Base-by-base conservation (phyloP, 2,329 filamentous ascomycete genomes). In the Podosphaera xanthii region DNA sequence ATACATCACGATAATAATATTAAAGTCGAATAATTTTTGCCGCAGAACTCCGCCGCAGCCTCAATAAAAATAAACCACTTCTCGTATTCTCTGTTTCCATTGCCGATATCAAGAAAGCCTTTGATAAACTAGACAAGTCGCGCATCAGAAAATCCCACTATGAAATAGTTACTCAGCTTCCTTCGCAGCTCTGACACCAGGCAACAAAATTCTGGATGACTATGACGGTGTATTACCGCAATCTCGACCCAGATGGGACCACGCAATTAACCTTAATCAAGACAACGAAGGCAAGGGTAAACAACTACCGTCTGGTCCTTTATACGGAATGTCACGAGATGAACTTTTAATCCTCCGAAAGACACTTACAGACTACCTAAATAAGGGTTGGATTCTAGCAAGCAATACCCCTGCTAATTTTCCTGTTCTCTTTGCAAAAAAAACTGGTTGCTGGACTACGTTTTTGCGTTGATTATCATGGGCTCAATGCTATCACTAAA, bases 221-320 rank as follows among this genome's bases (percentile, higher is more conserved):
- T 2, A 56, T 30, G 35, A 56, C 38, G 53, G 53, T 3, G n/a
- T 56, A 3, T 22, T 56, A 56, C 53, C 53, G 3, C 10, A 4
- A 30, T 56, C 35, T 30, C 35, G 38, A 42, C 53, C 35, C 4
- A 36, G 34, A 30, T 56, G 35, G 53, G 53, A 56, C n/a, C 53
- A 56, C 38, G 14, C 35, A 30, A 56, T 42, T 40, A 56, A 56
- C 33, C 53, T 56, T 14, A 8, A 44, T 57, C 57, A 60, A 60
- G 46, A 61, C 30, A 60, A 61, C 38, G 60, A 62, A 40, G 56
- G 61, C 22, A 60, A 36, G 30, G 34, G 52, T 5, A 35, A 42
- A n/a, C 30, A 34, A n/a, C 44, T 6, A 7, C 12, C 55, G n/a
- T 46, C 30, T 4, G 36, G 22, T 57, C 55, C 36, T 42, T 3